Percentiles rank a stretch among this genome's conserved stretches.
Conservation (phyloP, 2,329 filamentous ascomycete genomes). For the Penicillium sp. region DNA sequence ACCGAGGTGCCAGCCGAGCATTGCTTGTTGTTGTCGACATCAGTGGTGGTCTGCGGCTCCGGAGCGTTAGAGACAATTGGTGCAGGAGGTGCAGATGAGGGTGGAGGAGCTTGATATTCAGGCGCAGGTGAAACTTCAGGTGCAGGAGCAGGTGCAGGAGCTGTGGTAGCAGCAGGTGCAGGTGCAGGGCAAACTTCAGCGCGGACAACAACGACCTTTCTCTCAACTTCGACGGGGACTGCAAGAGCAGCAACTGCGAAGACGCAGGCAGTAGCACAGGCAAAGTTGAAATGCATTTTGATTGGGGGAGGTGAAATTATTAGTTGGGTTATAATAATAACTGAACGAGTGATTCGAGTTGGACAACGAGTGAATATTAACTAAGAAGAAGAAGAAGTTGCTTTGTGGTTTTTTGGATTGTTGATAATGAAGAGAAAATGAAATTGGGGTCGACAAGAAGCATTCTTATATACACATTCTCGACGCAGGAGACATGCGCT, state of each 20-base stretch:
- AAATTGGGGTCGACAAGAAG: not conserved
- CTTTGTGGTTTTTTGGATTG: not conserved
- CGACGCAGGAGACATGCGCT: not conserved
- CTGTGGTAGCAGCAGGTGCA: slow-evolving; percentile 7
- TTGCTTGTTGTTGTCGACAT: slow-evolving; percentile 11
- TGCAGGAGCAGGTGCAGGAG: slow-evolving; percentile 5
- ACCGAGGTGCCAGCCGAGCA: slow-evolving; percentile 10
- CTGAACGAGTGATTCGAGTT: slow-evolving; percentile 14
- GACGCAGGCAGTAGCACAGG: slow-evolving; percentile 14
- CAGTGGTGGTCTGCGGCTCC: slow-evolving; percentile 10
- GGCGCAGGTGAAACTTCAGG: slow-evolving; percentile 9
- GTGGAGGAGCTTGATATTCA: slow-evolving; percentile 10
- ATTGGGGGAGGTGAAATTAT: not conserved
- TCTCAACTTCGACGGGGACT: slow-evolving; percentile 15
- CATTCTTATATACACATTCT: slow-evolving; percentile 6
- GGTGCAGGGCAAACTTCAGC: slow-evolving; percentile 15
- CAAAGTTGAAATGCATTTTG: slow-evolving; percentile 17
- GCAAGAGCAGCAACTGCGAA: slow-evolving; percentile 14
- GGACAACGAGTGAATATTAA: slow-evolving; percentile 13
- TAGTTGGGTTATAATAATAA: not conserved
- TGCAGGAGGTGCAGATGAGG: slow-evolving; percentile 2
- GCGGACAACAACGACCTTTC: slow-evolving; percentile 15
- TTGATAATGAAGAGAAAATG: not conserved
- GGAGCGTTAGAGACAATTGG: slow-evolving; percentile 13
- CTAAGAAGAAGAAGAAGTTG: slow-evolving; percentile 2